Conservation (phyloP, 768 basidiomycete species). For the Tubosaeta sp. region DNA sequence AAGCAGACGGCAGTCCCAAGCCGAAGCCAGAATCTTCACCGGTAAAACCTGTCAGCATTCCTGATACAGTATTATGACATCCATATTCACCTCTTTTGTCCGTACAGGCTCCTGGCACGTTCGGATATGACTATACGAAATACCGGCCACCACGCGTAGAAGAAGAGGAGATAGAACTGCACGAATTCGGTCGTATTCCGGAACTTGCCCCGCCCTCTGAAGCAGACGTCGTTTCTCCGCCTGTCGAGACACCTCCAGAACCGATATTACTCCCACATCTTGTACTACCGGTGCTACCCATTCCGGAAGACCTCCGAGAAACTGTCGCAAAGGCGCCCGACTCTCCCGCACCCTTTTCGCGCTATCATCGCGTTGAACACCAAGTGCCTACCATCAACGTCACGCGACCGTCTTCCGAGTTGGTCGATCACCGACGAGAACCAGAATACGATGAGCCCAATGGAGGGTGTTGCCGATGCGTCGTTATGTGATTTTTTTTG, state of each 20-base stretch:
- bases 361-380: constrained; percentile 36
- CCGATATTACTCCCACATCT: constrained; percentile 18
- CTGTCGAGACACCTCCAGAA: constrained; percentile 1
- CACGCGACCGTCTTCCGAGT: constrained; percentile 28
- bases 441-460: constrained; percentile 43
- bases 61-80: not conserved
- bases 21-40: constrained; percentile 39
- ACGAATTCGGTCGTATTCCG: constrained; percentile 56
- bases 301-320: constrained; percentile 18
- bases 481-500: constrained; percentile 67
- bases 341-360: constrained; percentile 61
- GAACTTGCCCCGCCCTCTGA: constrained; percentile 18
- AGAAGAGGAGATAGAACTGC: constrained; percentile 55
- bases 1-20: constrained; percentile 63
- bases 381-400: constrained; percentile 32
- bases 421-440: constrained; percentile 24
- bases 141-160: constrained; percentile 47
- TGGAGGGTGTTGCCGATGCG: constrained; percentile 71
- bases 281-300: constrained; percentile 29
- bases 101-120: constrained; percentile 73
- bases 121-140: constrained; percentile 73
- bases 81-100: not conserved
- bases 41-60: constrained; percentile 54
- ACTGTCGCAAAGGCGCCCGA: constrained; percentile 32
- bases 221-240: not conserved